Evolutionary conservation across 768 basidiomycete genomes (phyloP), one percentile per base, ranked within the genome.

Genomic region (Kwoniella shandongensis): DNA sequence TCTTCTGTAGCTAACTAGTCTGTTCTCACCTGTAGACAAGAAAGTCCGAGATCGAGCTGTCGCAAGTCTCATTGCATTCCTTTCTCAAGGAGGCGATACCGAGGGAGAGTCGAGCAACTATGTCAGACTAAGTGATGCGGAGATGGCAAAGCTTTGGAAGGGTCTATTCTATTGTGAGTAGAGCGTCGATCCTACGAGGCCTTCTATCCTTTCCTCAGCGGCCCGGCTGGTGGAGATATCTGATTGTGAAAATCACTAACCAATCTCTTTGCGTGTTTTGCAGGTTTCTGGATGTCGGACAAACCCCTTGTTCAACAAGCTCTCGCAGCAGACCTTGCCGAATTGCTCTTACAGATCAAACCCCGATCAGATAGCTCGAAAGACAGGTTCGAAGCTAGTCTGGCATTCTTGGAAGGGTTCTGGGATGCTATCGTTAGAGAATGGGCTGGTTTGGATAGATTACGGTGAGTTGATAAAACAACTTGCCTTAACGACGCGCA

Each of bases 211-310:
- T 10, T 10, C 36, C 36, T 10, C 36, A n/a, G 10, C 36, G n/a
- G n/a, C n/a, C n/a, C n/a, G n/a, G n/a, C n/a, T n/a, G n/a, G n/a
- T n/a, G n/a, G n/a, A n/a, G n/a, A n/a, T n/a, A n/a, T n/a, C n/a
- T n/a, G n/a, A n/a, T n/a, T n/a, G n/a, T n/a, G n/a, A n/a, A n/a
- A n/a, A n/a, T n/a, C n/a, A n/a, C n/a, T n/a, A n/a, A n/a, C n/a
- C n/a, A n/a, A n/a, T n/a, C n/a, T 32, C 18, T 15, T 20, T 47
- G n/a, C 13, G 18, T 26, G 35, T n/a, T 15, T 38, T n/a, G 6
- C 64, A 96, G 93, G 94, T 74, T 98, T 92, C 78, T 99, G 94
- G 93, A 97, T 97, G 92, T 97, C 93, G 10, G 94, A 99, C 78
- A 99, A 98, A 73, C 93, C 93, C 3, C 82, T 93, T 8, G 88